These are phyloP conservation scores for Aethionema arabicum DNA, from an alignment of 345 rosid genomes.

Conservation along the genomic window DNA sequence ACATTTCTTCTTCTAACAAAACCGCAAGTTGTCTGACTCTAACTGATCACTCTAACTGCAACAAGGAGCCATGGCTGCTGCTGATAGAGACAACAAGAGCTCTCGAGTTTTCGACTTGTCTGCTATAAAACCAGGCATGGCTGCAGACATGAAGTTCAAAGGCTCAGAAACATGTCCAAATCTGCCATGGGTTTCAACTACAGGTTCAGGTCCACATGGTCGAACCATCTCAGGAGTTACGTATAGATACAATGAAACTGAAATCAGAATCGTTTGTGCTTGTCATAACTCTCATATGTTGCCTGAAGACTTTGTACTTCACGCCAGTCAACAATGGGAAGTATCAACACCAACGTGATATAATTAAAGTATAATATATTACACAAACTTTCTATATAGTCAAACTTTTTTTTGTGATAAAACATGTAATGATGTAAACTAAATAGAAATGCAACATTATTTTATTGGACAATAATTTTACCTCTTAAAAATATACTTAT, in stretches of 20 bases:
- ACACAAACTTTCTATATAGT: too few relatives aligned
- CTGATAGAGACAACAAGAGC: background rate
- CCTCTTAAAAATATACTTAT: too few relatives aligned
- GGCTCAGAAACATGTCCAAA: conserved; percentile 86
- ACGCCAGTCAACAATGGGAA: conserved; percentile 73
- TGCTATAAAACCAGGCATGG: conserved; percentile 86
- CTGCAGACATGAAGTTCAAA: conserved; percentile 77
- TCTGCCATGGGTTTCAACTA: conserved; percentile 96
- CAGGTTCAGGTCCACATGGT: conserved; percentile 79
- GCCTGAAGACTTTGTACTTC: conserved; percentile 89
- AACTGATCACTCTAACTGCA: conserved; percentile 49
- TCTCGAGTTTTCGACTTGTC: conserved; percentile 58
- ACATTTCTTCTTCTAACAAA: too few relatives aligned
- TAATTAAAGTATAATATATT: too few relatives aligned
- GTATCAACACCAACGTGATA: too few relatives aligned
- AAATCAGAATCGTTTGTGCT: conserved; percentile 87
- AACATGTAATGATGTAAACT: too few relatives aligned
- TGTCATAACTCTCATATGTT: conserved; percentile 88
- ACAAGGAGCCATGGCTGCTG: too few relatives aligned
- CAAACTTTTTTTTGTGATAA: too few relatives aligned
- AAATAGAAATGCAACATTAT: too few relatives aligned
- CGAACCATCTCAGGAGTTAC: conserved; percentile 90
- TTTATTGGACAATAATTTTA: too few relatives aligned
- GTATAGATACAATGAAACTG: conserved; percentile 65
- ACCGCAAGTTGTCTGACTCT: too few relatives aligned